phyloP scores from a whole-genome alignment of 306 rosid genomes.

The Carpinus fangiana region DNA sequence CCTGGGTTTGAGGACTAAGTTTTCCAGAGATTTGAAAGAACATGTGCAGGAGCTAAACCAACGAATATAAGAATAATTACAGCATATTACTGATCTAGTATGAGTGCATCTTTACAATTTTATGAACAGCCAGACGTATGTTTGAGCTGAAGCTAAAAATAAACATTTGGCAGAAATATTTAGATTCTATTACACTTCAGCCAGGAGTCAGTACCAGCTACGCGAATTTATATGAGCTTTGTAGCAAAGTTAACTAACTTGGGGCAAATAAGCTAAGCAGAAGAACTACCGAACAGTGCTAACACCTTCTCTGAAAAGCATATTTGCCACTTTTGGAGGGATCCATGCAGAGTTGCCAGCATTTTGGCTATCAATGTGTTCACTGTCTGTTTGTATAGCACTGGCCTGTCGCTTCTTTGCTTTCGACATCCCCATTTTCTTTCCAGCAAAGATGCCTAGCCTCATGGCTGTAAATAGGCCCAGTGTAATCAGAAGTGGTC shows the following conservation, averaged over 20 bases:
- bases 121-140: not conserved
- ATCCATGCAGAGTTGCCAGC: constrained; percentile 57
- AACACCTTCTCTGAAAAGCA: constrained; percentile 63
- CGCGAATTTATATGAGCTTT: constrained; percentile 16
- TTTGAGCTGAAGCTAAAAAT: not conserved
- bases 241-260: constrained; percentile 13
- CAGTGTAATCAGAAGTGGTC: constrained; percentile 70
- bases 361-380: constrained; percentile 50
- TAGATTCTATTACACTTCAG: not conserved
- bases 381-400: constrained; percentile 41
- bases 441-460: constrained; percentile 59
- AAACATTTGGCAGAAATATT: not conserved
- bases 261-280: constrained; percentile 14
- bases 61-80: not conserved
- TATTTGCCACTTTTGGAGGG: constrained; percentile 61
- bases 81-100: not conserved
- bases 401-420: constrained; percentile 40
- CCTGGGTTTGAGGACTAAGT: not conserved
- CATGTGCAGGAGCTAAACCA: not conserved
- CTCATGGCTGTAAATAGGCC: constrained; percentile 75
- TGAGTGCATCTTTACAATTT: not conserved
- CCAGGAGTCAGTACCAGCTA: constrained; percentile 9
- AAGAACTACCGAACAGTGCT: constrained; percentile 36
- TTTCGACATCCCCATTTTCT: constrained; percentile 48
- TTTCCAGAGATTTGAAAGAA: not conserved